phyloP scores from a whole-genome alignment of 495 filamentous ascomycete species.

The Xylaria palmicola region DNA sequence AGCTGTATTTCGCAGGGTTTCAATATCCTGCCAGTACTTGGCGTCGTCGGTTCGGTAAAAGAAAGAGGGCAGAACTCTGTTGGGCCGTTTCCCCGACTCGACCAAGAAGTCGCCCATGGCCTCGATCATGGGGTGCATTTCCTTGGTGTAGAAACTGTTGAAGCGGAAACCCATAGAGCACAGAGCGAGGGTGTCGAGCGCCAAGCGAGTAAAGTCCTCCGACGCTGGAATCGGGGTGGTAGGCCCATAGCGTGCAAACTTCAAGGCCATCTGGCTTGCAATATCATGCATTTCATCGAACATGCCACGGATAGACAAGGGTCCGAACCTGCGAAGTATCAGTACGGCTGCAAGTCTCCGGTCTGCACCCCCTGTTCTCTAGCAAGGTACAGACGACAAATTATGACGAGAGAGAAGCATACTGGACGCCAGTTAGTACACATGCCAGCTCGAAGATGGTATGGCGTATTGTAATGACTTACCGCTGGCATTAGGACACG shows the following conservation, averaged over 20 bases:
- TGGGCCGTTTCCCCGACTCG: conserved; percentile 53
- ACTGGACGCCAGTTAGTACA: conserved; percentile 10
- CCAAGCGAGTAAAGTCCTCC: conserved; percentile 74
- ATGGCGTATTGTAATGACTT: neutral
- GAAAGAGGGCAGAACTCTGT: conserved; percentile 52
- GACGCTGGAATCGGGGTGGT: conserved; percentile 55
- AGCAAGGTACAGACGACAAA: neutral
- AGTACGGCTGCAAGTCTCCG: neutral
- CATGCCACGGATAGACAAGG: conserved; percentile 67
- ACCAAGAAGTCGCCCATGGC: conserved; percentile 62
- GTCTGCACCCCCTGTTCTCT: conserved; percentile 21
- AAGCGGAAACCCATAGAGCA: conserved; percentile 74
- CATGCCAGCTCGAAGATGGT: neutral
- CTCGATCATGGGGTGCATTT: conserved; percentile 64
- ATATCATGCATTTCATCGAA: conserved; percentile 77
- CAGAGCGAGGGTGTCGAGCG: conserved; percentile 70
- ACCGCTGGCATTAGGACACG: conserved; percentile 41
- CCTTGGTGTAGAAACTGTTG: conserved; percentile 70
- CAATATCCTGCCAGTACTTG: conserved; percentile 60
- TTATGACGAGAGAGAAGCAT: neutral
- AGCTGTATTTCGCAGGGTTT: conserved; percentile 53
- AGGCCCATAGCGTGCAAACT: conserved; percentile 69
- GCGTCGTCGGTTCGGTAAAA: conserved; percentile 53
- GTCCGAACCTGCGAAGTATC: conserved; percentile 55
- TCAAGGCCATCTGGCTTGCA: conserved; percentile 65